Evolutionary conservation across 1,284 basidiomycete species (phyloP), one percentile per base, ranked within the genome.

Genomic region (Ceratobasidium sp.): DNA sequence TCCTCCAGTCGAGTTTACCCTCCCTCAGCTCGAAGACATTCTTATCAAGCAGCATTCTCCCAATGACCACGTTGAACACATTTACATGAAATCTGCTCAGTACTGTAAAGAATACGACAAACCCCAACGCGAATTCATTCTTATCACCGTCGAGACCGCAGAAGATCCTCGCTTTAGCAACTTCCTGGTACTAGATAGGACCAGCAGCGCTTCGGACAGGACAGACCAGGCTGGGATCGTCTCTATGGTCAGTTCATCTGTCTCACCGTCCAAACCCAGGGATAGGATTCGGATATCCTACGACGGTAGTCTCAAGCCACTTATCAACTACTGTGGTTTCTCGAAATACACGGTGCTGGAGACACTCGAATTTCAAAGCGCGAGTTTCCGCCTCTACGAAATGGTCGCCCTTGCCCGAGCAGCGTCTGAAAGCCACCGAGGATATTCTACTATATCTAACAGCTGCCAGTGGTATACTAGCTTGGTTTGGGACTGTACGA

Each of bases 51-150:
- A 39, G 18, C 40, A 63, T 18, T 15, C 10, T 15, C 33, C 28
- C 20, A n/a, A 40, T 9, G 53, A 60, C 40, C 51, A 55, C 10
- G 56, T 71, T 18, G 69, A 55, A 9, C 33, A 71, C 42, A 71
- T 71, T n/a, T 71, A 58, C 39, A 40, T 71, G 28, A 33, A 53
- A 20, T 44, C 51, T 23, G 55, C 53, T 12, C n/a, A 56, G 40
- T 71, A 71, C 55, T 71, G 69, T n/a, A 71, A 71, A 40, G 15
- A 58, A 28, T 4, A n/a, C 20, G 53, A 42, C 18, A 55, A 55
- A 28, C 18, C 69, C 26, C n/a, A 71, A 23, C 53, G 44, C 56
- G 69, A 71, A 28, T 71, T 71, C 39, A 53, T 71, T 40, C 9
- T 60, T 13, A n/a, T 71, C 39, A 51, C 49, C n/a, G 49, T 51